A percentile compares a stretch with the other conserved stretches of the same genome.
Evolutionary conservation across 2,329 filamentous ascomycete genomes (phyloP).

Genomic region (Penicillium sp.): DNA sequence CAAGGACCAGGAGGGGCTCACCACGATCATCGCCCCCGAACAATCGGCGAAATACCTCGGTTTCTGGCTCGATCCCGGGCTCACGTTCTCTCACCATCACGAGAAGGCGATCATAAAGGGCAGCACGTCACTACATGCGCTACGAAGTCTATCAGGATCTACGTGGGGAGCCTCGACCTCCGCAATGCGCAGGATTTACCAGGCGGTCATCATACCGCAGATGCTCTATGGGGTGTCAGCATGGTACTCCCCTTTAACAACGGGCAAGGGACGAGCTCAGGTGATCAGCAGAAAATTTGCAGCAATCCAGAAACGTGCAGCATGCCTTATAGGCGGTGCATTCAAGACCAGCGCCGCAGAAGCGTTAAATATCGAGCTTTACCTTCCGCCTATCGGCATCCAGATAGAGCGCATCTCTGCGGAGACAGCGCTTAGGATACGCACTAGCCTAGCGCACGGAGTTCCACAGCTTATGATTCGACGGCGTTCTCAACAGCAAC

Average conservation of each 20-base stretch:
- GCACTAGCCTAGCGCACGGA: background rate
- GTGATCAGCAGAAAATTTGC: background rate
- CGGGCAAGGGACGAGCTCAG: background rate
- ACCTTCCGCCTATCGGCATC: background rate
- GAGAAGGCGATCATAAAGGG: constrained; percentile 7
- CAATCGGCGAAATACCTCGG: constrained; percentile 5
- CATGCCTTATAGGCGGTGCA: background rate
- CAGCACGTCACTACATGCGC: background rate
- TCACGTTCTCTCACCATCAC: constrained; percentile 1
- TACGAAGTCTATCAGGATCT: background rate
- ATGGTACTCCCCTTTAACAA: background rate
- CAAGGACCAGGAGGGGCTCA: too few species aligned
- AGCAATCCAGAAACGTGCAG: background rate
- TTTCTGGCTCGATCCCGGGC: constrained; percentile 9
- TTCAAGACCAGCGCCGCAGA: background rate
- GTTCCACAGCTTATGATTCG: background rate
- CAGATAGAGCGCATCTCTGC: background rate
- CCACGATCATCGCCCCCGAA: too few species aligned
- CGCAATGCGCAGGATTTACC: constrained; percentile 3
- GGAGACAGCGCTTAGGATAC: constrained; percentile 1
- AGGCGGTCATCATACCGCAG: background rate
- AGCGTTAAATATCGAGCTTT: background rate
- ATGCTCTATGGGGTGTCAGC: background rate
- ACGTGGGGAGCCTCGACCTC: constrained; percentile 1
- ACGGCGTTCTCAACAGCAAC: background rate